A percentile compares a stretch with the other conserved stretches of the same genome.
Evolutionary conservation across 352 stramenopile genomes (phyloP).

Genomic region (Saprolegnia diclina): DNA sequence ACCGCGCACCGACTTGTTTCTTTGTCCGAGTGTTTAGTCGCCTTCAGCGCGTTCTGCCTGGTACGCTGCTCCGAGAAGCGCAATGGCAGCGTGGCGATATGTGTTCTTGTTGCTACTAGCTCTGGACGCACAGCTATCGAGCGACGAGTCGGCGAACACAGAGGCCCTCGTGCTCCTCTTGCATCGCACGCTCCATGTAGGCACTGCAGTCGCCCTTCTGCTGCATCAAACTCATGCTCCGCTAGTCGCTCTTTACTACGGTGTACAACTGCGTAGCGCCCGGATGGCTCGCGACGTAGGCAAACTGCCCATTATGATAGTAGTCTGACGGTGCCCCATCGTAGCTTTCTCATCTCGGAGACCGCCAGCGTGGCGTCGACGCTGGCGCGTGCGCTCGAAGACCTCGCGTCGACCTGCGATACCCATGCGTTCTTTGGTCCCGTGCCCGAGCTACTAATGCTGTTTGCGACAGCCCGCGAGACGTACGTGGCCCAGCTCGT

Average conservation of each 20-base stretch:
- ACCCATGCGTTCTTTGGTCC: not conserved
- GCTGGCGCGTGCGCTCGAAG: not conserved
- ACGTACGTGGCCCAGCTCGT: not conserved
- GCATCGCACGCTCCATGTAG: not conserved
- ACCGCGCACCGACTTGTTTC: not conserved
- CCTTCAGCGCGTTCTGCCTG: not conserved
- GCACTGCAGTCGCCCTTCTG: not conserved
- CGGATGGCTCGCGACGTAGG: slow-evolving; percentile 9
- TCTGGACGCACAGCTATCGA: not conserved
- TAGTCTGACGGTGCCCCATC: not conserved
- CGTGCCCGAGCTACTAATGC: not conserved
- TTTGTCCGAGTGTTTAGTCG: slow-evolving; percentile 10
- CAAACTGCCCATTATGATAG: not conserved
- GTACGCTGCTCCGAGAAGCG: not conserved
- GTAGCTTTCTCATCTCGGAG: slow-evolving; percentile 17
- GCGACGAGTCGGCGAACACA: too few relatives aligned
- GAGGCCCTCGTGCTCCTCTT: not conserved
- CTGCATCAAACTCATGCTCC: not conserved
- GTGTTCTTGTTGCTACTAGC: slow-evolving; percentile 2
- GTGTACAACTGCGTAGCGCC: not conserved
- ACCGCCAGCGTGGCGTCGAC: not conserved
- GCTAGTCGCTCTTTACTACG: not conserved
- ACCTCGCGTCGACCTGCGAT: not conserved
- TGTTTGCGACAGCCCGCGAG: slow-evolving; percentile 8
- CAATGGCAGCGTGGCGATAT: not conserved